These are phyloP conservation scores for Gnetum montanum DNA, from an alignment of 75 land plant species.

Conservation along the genomic window DNA sequence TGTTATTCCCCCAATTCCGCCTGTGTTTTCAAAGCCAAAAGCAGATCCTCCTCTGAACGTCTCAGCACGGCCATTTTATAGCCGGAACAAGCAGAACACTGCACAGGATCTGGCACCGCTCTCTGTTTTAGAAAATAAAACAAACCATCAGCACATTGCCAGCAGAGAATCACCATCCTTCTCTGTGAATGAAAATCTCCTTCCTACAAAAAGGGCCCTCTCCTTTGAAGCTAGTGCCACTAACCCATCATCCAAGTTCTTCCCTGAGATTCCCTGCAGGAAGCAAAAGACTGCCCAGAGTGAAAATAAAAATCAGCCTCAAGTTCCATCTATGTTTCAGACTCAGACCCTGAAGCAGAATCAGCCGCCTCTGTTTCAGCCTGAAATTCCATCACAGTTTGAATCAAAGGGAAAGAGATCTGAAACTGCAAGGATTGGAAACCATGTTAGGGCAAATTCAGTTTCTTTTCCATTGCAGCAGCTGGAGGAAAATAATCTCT, in stretches of 20 bases:
- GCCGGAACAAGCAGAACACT: constrained; percentile 14
- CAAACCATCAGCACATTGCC: neutral
- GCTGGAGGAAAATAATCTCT: constrained; percentile 10
- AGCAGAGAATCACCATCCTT: neutral
- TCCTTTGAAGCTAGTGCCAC: constrained; percentile 14
- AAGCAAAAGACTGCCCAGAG: too few species aligned
- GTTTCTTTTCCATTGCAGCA: constrained; percentile 3
- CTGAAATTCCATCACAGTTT: neutral
- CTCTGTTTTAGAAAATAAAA: constrained; percentile 42
- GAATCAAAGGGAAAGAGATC: neutral
- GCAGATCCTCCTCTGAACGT: constrained; percentile 21
- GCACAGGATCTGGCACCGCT: constrained; percentile 15
- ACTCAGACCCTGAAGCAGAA: too few species aligned
- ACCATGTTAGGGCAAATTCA: constrained; percentile 3
- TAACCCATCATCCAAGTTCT: too few species aligned
- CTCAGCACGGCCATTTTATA: constrained; percentile 42
- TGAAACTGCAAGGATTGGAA: neutral
- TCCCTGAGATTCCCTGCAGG: too few species aligned
- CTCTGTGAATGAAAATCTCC: neutral
- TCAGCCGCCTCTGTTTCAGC: neutral
- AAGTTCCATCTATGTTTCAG: too few species aligned
- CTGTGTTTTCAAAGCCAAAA: neutral
- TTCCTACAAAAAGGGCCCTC: constrained; percentile 8
- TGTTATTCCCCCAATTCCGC: neutral
- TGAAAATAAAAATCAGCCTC: too few species aligned